A percentile compares a stretch with the other conserved stretches of the same genome.
These are phyloP conservation scores for Cytospora schulzeri DNA, from an alignment of 2,329 filamentous ascomycete species.

Conservation along the genomic window DNA sequence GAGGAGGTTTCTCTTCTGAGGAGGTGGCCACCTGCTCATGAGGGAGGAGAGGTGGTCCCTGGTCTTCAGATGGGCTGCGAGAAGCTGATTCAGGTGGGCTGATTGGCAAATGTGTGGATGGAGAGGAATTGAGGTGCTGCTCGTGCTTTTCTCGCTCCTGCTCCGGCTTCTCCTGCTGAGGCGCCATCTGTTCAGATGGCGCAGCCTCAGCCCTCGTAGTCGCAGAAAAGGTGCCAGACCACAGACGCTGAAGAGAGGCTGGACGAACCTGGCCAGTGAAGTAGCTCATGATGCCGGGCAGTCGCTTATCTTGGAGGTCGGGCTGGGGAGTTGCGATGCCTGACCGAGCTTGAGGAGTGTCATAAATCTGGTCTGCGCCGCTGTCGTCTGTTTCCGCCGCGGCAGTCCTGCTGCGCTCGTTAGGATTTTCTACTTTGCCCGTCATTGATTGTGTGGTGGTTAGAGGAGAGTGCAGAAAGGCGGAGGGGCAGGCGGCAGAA, in stretches of 20 bases:
- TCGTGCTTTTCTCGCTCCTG: constrained; percentile 17
- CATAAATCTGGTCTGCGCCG: constrained; percentile 74
- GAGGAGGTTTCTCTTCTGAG: constrained; percentile 36
- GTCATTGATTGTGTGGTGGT: constrained; percentile 26
- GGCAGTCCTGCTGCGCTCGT: constrained; percentile 56
- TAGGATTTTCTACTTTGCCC: constrained; percentile 46
- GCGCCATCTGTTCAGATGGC: constrained; percentile 34
- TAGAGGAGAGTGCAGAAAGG: constrained; percentile 28
- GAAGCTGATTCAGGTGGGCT: constrained; percentile 31
- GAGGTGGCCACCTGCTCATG: constrained; percentile 41
- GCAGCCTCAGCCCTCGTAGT: constrained; percentile 43
- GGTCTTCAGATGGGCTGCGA: constrained; percentile 30
- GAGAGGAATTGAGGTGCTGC: constrained; percentile 29
- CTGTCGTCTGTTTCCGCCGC: constrained; percentile 65
- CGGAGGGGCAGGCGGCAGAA: constrained; percentile 27
- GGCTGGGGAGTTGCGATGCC: constrained; percentile 92
- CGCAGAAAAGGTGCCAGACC: constrained; percentile 43
- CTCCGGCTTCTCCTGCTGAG: constrained; percentile 29
- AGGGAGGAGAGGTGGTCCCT: constrained; percentile 40
- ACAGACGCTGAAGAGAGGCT: constrained; percentile 64
- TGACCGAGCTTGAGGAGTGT: constrained; percentile 73
- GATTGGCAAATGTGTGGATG: constrained; percentile 31
- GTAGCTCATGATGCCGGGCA: constrained; percentile 95
- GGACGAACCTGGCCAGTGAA: constrained; percentile 96
- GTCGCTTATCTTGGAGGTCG: constrained; percentile 89